Evolutionary conservation across 2,329 filamentous ascomycete genomes (phyloP).

Genomic region (Fusarium penzigii): DNA sequence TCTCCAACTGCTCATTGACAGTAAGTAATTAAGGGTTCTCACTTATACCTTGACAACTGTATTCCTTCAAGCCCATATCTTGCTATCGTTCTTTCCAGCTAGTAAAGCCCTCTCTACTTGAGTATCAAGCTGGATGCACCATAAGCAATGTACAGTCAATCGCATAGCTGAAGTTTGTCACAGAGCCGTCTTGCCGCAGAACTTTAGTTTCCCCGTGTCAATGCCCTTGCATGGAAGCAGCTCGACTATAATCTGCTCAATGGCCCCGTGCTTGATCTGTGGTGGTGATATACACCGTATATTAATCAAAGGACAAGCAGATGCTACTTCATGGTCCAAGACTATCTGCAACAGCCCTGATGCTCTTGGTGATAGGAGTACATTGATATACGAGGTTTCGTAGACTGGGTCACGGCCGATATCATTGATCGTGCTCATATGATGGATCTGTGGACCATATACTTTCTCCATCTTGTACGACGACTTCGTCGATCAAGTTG

Average conservation of each 20-base stretch:
- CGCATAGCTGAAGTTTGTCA: too few relatives aligned
- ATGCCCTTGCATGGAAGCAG: constrained; percentile 2
- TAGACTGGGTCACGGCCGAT: constrained; percentile 44
- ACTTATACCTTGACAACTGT: too few relatives aligned
- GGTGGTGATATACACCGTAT: constrained; percentile 46
- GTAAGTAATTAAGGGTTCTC: too few relatives aligned
- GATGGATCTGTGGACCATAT: constrained; percentile 52
- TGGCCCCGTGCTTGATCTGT: constrained; percentile 34
- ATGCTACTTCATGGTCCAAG: constrained; percentile 47
- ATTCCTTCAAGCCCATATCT: too few relatives aligned
- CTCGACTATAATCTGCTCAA: constrained; percentile 14
- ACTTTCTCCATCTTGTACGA: constrained; percentile 40
- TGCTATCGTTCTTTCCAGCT: too few relatives aligned
- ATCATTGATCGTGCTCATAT: constrained; percentile 48
- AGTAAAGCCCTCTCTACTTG: too few relatives aligned
- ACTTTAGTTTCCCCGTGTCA: too few relatives aligned
- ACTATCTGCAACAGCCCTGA: constrained; percentile 47
- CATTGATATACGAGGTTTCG: constrained; percentile 50
- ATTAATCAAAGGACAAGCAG: constrained; percentile 45
- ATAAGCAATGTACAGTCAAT: too few relatives aligned
- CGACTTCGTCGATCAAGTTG: constrained; percentile 50
- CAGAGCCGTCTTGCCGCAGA: too few relatives aligned
- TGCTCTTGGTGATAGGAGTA: constrained; percentile 38
- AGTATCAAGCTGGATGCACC: too few relatives aligned
- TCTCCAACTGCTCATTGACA: too few relatives aligned